These are phyloP conservation scores for Lasiodiplodia sp. DNA, from an alignment of 2,329 filamentous ascomycete genomes.

Conservation along the genomic window DNA sequence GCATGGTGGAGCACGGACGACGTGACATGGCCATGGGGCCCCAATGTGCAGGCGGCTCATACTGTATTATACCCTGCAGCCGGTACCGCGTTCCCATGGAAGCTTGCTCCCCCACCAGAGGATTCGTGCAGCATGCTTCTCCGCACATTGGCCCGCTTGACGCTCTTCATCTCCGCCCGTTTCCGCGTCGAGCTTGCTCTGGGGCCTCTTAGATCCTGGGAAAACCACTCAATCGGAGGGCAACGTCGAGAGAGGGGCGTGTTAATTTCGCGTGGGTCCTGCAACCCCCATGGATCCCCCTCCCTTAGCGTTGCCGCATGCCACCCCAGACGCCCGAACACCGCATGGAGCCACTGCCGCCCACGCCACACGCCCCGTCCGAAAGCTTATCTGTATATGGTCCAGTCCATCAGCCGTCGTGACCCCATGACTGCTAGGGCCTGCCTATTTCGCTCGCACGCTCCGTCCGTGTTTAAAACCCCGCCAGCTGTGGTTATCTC, in stretches of 20 bases:
- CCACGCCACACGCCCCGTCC: neutral
- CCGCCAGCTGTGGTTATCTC: no score
- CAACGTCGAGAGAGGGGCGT: neutral
- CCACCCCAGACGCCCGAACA: neutral
- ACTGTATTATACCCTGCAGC: neutral
- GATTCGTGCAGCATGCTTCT: neutral
- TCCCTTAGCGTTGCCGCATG: constrained; percentile 1
- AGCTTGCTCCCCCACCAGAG: neutral
- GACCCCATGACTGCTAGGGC: neutral
- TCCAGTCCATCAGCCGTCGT: neutral
- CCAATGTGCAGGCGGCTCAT: constrained; percentile 3
- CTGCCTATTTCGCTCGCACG: no score
- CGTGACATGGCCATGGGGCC: neutral
- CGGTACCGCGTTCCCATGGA: no score
- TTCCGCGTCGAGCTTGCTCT: neutral
- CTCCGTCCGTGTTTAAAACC: no score
- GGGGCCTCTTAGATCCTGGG: neutral
- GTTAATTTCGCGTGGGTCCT: neutral
- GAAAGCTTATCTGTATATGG: neutral
- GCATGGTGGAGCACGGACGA: neutral
- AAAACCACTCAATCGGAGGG: neutral
- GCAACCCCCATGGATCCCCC: neutral
- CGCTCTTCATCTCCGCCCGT: neutral
- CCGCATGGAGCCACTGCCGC: neutral
- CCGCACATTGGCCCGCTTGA: neutral